A percentile compares a stretch with the other conserved stretches of the same genome.
Evolutionary conservation across 352 stramenopile species (phyloP).

Genomic region (Phytophthora cajani): DNA sequence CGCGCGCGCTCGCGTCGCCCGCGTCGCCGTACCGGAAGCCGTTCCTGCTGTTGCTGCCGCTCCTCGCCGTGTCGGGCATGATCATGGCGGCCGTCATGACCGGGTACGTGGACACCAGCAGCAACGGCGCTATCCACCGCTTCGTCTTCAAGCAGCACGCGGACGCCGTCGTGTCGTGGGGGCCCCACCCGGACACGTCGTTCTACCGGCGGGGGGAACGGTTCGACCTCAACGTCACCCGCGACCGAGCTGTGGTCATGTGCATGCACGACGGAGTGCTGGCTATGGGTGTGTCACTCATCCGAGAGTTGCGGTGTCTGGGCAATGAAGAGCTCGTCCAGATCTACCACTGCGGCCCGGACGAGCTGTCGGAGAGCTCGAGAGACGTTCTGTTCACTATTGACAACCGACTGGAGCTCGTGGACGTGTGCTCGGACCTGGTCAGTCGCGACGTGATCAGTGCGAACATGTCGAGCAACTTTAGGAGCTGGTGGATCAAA

Average conservation of each 20-base stretch:
- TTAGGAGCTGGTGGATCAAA: constrained; percentile 56
- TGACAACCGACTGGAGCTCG: constrained; percentile 56
- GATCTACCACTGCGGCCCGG: constrained; percentile 28
- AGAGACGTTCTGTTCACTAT: constrained; percentile 41
- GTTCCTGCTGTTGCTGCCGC: constrained; percentile 13
- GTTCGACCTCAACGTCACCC: constrained; percentile 31
- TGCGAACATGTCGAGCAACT: constrained; percentile 32
- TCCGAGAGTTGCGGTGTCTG: constrained; percentile 51
- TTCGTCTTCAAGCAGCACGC: constrained; percentile 19
- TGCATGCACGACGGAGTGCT: constrained; percentile 49
- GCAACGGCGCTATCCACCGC: constrained; percentile 7
- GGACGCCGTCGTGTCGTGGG: constrained; percentile 4
- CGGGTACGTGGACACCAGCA: constrained; percentile 26
- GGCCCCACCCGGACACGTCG: constrained; percentile 18
- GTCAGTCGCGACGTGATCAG: constrained; percentile 24
- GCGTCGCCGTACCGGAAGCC: constrained; percentile 13
- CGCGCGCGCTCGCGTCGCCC: constrained; percentile 1
- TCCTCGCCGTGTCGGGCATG: constrained; percentile 22
- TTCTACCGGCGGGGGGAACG: constrained; percentile 22
- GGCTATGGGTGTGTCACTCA: constrained; percentile 56
- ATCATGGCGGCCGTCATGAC: constrained; percentile 20
- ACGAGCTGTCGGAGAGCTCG: constrained; percentile 48
- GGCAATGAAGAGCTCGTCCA: constrained; percentile 42
- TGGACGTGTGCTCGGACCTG: constrained; percentile 63
- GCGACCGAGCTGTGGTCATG: constrained; percentile 40